Percentiles rank a stretch among this genome's conserved stretches.
These are phyloP conservation scores for Populus euphratica DNA, from an alignment of 345 rosid genomes.

Conservation along the genomic window DNA sequence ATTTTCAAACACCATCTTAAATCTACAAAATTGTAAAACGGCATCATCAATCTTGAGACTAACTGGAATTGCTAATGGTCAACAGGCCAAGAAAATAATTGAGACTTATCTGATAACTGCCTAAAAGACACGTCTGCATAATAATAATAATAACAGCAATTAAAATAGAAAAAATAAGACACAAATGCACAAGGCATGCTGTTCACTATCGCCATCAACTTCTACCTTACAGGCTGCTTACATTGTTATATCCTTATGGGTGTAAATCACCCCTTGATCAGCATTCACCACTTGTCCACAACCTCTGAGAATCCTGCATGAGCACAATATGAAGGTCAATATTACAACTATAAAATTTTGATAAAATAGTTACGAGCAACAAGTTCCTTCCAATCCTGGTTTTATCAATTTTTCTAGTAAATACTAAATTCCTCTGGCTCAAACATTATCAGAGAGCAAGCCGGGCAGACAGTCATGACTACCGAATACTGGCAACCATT, in stretches of 20 bases:
- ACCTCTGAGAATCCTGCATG: conserved; percentile 88
- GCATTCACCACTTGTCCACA: conserved; percentile 91
- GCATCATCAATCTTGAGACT: neutral
- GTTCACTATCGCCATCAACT: neutral
- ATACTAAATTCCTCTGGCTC: neutral
- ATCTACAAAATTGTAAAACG: neutral
- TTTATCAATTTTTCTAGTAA: neutral
- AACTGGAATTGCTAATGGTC: neutral
- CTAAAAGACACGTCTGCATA: neutral
- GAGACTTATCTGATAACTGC: neutral
- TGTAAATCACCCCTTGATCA: conserved; percentile 68
- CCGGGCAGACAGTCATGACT: neutral
- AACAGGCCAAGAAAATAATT: neutral
- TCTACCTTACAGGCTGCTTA: neutral
- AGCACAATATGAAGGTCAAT: neutral
- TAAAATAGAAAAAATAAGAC: neutral
- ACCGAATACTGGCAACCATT: neutral
- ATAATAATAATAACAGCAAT: too few relatives aligned
- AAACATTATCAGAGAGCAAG: neutral
- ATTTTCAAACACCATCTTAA: too few relatives aligned
- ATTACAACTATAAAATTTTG: neutral
- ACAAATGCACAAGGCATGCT: neutral
- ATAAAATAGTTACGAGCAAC: neutral
- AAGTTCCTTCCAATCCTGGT: neutral
- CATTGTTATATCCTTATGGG: conserved; percentile 57